These are phyloP conservation scores for Solanum gracilifrons DNA, from an alignment of 257 asterid species.

Conservation along the genomic window DNA sequence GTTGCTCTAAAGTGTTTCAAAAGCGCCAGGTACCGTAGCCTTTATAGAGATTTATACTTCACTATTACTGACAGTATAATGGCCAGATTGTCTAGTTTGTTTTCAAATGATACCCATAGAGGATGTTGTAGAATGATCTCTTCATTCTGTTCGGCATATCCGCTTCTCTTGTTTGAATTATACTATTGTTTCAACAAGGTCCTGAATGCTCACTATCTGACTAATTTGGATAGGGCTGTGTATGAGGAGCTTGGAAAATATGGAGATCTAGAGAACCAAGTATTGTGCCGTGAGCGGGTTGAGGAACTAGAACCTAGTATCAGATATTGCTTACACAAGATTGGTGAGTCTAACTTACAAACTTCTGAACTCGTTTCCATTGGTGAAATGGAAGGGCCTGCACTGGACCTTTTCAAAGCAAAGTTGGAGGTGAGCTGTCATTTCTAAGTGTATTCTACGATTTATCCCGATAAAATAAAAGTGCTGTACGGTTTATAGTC, in stretches of 20 bases:
- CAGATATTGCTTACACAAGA: constrained; percentile 80
- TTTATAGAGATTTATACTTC: neutral
- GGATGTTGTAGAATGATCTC: neutral
- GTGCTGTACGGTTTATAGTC: neutral
- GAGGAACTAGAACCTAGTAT: constrained; percentile 93
- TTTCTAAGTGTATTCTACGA: neutral
- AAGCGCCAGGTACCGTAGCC: constrained; percentile 61
- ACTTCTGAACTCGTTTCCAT: constrained; percentile 71
- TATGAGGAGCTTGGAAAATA: constrained; percentile 97
- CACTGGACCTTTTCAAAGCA: constrained; percentile 85
- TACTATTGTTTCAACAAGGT: neutral
- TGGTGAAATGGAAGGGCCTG: constrained; percentile 97
- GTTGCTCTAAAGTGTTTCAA: constrained; percentile 79
- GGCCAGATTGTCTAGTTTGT: neutral
- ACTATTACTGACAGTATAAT: neutral
- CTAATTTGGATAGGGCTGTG: constrained; percentile 60
- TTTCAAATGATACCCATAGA: neutral
- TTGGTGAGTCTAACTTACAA: constrained; percentile 78
- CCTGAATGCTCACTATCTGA: constrained; percentile 6
- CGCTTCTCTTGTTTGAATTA: neutral
- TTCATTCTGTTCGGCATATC: neutral
- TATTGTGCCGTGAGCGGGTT: constrained; percentile 87
- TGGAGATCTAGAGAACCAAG: constrained; percentile 89
- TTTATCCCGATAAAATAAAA: neutral
- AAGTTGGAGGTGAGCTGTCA: constrained; percentile 68